Base-by-base conservation (phyloP, 192 early-diverging fungal genomes). In the Spizellomyces sp. region DNA sequence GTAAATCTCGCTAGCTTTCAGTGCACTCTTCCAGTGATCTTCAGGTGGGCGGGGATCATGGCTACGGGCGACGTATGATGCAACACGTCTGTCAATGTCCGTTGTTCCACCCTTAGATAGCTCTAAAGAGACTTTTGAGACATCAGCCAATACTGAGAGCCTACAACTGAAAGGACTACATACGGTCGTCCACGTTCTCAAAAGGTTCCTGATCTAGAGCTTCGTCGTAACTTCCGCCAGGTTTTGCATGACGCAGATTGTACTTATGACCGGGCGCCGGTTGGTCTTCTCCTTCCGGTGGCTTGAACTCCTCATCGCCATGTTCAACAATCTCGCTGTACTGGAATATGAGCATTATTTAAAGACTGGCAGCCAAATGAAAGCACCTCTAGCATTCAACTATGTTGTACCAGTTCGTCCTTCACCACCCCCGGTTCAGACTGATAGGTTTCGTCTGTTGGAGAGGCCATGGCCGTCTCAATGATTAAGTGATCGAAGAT, bases 1-100 rank as follows among this genome's bases (percentile, higher is more conserved):
- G 22, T 56, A 56, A 22, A 56, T 56, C 22, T 56, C 54, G 54
- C 54, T 56, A 22, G 54, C 54, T 56, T 56, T 56, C 22, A 19
- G n/a, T n/a, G 54, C 54, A 7, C 54, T 56, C 54, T 4, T 22
- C 22, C 4, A 19, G n/a, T 56, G n/a, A 6, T n/a, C 54, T 22
- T 56, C 54, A 7, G 22, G n/a, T 19, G 54, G n/a, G 22, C 54
- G 54, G 54, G n/a, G n/a, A 56, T n/a, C 54, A 7, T 56, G 54
- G 54, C n/a, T 19, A 22, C 54, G 54, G 7, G 54, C 54, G 22
- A 56, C 54, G 7, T 56, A 56, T 19, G 54, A 56, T 19, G 54
- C 54, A 56, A 56, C 54, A 56, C 54, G 54, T n/a, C 54, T n/a
- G 7, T 56, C 54, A 4, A 56, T 56, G 7, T 56, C 54, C 0